Percentiles rank a stretch among this genome's conserved stretches.
These are phyloP conservation scores for Musa beccarii DNA, from an alignment of 176 grass and related monocot species.

Conservation along the genomic window DNA sequence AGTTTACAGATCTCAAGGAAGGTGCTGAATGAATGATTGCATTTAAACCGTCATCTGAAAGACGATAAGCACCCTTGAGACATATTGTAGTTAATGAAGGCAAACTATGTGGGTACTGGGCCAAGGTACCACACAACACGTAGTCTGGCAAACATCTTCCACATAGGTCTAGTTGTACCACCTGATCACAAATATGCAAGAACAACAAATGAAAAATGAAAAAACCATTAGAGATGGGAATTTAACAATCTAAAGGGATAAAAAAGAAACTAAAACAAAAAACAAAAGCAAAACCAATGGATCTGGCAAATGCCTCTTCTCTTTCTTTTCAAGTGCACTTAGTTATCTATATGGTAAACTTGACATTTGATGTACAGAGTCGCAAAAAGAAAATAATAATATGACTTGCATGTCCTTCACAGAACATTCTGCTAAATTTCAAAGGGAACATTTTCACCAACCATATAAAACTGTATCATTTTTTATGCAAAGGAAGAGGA, in stretches of 20 bases:
- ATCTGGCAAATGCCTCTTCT: neutral
- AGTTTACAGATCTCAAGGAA: conserved; percentile 56
- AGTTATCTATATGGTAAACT: neutral
- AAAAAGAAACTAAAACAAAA: neutral
- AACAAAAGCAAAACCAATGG: neutral
- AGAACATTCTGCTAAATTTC: neutral
- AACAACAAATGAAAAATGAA: neutral
- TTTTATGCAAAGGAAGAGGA: neutral
- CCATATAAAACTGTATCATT: neutral
- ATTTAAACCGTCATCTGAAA: conserved; percentile 73
- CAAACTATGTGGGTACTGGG: conserved; percentile 51
- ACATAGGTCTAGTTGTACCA: conserved; percentile 71
- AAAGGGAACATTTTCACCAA: neutral
- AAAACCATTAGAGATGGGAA: neutral
- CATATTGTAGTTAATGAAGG: conserved; percentile 57
- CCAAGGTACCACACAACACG: conserved; percentile 58
- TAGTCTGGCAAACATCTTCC: conserved; percentile 89
- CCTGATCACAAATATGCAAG: conserved; percentile 38
- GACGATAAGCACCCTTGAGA: conserved; percentile 72
- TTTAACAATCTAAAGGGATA: neutral
- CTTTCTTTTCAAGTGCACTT: neutral
- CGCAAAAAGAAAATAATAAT: neutral
- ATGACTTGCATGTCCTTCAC: neutral
- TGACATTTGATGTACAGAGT: neutral
- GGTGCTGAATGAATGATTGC: conserved; percentile 59